Evolutionary conservation across 2,329 filamentous ascomycete genomes (phyloP), one percentile per base, ranked within the genome.

Genomic region (Ophiostoma ips): DNA sequence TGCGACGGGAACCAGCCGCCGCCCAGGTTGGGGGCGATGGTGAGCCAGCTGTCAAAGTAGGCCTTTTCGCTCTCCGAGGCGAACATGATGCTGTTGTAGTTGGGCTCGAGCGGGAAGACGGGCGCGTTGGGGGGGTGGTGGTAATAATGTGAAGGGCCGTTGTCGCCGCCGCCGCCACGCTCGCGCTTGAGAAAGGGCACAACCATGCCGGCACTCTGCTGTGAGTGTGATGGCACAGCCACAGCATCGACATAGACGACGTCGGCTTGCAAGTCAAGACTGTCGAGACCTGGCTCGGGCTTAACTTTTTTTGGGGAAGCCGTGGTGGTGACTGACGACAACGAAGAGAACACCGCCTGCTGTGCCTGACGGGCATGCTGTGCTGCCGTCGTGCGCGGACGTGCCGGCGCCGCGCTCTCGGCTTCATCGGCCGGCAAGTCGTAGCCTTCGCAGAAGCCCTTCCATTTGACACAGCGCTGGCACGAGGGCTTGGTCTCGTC

Each of bases 401-500:
- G 24, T 5, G 24, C 24, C 24, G 24, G 8, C 4, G 24, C 8
- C 24, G 24, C 4, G 24, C 24, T 28, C 24, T 28, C 24, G 8
- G 24, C 24, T 8, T 28, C 24, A 4, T 28, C 24, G 24, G 8
- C 24, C 4, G 24, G 8, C 24, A 28, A 4, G 8, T 28, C 24
- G 24, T 28, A 28, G 24, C 24, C 61, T 35, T 62, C 61, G 48
- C 61, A 63, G 46, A 57, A 56, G 21, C 61, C 55, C 41, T 59
- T 57, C 30, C 60, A 56, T 24, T 59, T 59, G 30, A 62, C 56
- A 48, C 62, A 63, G 44, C 59, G 58, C n/a, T 48, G 49, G 49
- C 62, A 63, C 8, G 54, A 53, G 1, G 60, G 60, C 48, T 61
- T 62, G 28, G 53, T 55, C 50, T 63, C 62, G 48, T 63, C 62